phyloP scores from a whole-genome alignment of 192 early-diverging fungal genomes.

The Jimgerdemannia lactiflua region DNA sequence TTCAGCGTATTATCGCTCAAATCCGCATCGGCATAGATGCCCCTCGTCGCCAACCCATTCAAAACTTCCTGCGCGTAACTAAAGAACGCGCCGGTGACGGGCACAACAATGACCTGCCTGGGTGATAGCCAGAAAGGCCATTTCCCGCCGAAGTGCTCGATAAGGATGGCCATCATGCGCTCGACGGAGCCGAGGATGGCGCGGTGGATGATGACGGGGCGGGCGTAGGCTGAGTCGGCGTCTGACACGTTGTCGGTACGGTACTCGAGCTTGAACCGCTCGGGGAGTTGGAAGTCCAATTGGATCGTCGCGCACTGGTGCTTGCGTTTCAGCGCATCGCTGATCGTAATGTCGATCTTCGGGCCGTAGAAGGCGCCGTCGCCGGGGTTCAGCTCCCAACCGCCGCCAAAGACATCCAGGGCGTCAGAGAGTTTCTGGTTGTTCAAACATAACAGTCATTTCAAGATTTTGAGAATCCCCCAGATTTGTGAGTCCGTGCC shows the following conservation, averaged over 20 bases:
- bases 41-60: constrained; percentile 64
- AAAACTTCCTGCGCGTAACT: constrained; percentile 81
- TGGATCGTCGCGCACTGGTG: constrained; percentile 98
- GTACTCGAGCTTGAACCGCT: constrained; percentile 91
- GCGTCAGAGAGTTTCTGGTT: background rate
- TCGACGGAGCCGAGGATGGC: constrained; percentile 97
- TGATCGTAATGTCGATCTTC: constrained; percentile 97
- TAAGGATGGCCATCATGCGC: constrained; percentile 93
- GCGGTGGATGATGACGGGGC: constrained; percentile 98
- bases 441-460: background rate
- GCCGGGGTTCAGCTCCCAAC: constrained; percentile 89
- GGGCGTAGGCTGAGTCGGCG: constrained; percentile 49
- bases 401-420: constrained; percentile 35
- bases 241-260: constrained; percentile 59
- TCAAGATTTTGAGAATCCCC: no score
- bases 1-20: constrained; percentile 83
- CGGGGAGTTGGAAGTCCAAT: constrained; percentile 97
- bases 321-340: constrained; percentile 87
- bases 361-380: constrained; percentile 99
- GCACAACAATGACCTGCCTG: constrained; percentile 89
- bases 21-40: constrained; percentile 87
- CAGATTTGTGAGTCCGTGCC: no score
- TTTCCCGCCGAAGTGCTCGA: constrained; percentile 94
- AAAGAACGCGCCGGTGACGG: constrained; percentile 74
- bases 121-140: constrained; percentile 99